Conservation (phyloP, 306 rosid genomes). For the Cyclanthera cordifolia region DNA sequence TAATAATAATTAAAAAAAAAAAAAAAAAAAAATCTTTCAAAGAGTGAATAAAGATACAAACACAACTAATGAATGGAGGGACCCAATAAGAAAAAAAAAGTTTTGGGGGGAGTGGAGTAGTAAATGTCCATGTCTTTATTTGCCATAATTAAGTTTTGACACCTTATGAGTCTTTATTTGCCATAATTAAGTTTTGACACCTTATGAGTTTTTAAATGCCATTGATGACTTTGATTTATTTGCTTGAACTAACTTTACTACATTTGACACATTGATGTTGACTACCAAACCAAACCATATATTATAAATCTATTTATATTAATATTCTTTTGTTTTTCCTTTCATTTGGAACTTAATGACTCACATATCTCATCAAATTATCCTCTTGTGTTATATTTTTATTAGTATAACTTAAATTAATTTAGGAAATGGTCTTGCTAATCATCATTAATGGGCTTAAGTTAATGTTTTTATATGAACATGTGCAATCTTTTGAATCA, state of each 20-base stretch:
- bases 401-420: no score
- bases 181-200: conserved; percentile 2
- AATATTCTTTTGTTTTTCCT: no score
- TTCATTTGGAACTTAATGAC: background rate
- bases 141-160: conserved; percentile 10
- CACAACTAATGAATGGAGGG: no score
- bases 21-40: no score
- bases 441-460: background rate
- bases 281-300: background rate
- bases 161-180: background rate
- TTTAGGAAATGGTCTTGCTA: background rate
- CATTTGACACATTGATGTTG: conserved; percentile 4
- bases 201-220: background rate
- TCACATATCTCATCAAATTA: background rate
- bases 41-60: no score
- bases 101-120: background rate
- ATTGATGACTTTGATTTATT: background rate
- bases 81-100: background rate
- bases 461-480: background rate
- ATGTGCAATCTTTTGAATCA: conserved; percentile 6
- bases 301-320: no score
- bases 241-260: background rate
- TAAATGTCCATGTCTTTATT: background rate
- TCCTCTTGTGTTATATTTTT: background rate
- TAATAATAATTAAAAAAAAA: no score